phyloP scores from a whole-genome alignment of 108 stramenopile species.

The Epipyxis sp. region DNA sequence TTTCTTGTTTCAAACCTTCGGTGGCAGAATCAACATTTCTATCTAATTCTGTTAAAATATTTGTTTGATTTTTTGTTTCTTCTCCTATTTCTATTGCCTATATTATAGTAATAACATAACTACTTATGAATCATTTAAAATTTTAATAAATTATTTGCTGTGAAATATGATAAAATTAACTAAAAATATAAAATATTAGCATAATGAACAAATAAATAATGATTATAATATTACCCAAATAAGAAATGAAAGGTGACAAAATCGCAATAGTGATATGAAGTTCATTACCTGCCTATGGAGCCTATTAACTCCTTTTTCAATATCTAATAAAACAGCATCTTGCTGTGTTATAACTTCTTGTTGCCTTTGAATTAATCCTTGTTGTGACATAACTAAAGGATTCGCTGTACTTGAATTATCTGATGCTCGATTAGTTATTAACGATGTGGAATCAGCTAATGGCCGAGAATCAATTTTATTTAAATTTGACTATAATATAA shows the following conservation, averaged over 20 bases:
- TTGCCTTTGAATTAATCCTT: constrained; percentile 11
- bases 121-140: not conserved
- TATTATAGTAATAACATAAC: not conserved
- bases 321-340: constrained; percentile 11
- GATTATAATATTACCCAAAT: no score
- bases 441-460: not conserved
- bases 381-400: not conserved
- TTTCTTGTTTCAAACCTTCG: not conserved
- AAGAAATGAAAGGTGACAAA: no score
- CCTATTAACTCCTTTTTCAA: constrained; percentile 12
- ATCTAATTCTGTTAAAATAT: not conserved
- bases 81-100: not conserved
- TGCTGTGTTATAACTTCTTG: constrained; percentile 15
- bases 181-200: no score
- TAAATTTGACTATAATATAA: not conserved
- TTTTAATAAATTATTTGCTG: no score
- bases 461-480: not conserved
- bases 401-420: not conserved
- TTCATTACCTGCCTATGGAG: not conserved
- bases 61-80: not conserved
- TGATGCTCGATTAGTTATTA: not conserved
- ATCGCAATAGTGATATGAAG: no score
- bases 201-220: no score
- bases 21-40: not conserved
- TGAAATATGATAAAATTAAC: no score